Conservation (phyloP, 345 rosid genomes). For the Brassica incana region DNA sequence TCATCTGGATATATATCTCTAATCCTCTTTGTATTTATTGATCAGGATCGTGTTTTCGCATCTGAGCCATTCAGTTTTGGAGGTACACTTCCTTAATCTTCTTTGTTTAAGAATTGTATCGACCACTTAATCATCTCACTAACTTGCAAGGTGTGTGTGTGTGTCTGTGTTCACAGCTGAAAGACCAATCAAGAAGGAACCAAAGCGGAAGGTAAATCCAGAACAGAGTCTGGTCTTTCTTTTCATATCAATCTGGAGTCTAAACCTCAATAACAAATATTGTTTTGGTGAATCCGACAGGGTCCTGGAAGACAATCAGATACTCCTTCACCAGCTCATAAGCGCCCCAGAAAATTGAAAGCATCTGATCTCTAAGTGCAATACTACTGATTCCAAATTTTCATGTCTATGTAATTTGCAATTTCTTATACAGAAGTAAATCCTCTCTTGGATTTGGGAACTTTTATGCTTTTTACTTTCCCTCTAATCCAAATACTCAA, state of each 20-base stretch:
- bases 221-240: background rate
- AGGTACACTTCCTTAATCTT: constrained; percentile 48
- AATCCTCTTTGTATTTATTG: constrained; percentile 8
- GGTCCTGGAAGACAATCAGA: constrained; percentile 80
- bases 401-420: background rate
- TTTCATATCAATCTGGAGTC: background rate
- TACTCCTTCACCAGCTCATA: constrained; percentile 71
- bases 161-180: constrained; percentile 52
- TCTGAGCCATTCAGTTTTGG: constrained; percentile 75
- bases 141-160: constrained; percentile 18
- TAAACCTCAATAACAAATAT: background rate
- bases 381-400: background rate
- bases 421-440: too few relatives aligned
- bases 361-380: constrained; percentile 59
- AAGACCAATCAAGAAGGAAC: constrained; percentile 66
- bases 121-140: background rate
- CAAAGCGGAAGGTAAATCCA: constrained; percentile 67
- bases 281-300: constrained; percentile 36
- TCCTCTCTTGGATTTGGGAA: too few relatives aligned
- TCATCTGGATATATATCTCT: background rate
- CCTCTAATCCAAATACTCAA: too few relatives aligned
- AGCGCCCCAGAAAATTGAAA: constrained; percentile 84
- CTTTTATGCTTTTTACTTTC: too few relatives aligned
- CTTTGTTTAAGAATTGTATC: constrained; percentile 25
- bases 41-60: constrained; percentile 82